Evolutionary conservation across 2,329 filamentous ascomycete species (phyloP).

Genomic region (Orbilia brochopaga): DNA sequence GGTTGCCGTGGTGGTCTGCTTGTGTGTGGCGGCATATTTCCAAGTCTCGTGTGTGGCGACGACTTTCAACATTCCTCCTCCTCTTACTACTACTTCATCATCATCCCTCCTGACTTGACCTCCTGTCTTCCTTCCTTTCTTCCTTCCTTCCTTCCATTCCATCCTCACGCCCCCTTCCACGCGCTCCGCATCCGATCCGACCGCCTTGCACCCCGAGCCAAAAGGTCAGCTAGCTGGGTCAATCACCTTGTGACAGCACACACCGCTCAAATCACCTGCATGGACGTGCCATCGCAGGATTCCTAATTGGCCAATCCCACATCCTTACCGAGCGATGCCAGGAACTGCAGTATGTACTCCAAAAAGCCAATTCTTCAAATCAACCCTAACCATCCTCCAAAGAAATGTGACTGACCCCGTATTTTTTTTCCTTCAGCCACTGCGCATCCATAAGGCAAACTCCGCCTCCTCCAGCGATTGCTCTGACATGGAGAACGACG

Average conservation of each 20-base stretch:
- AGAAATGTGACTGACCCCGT: constrained; percentile 56
- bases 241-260: background rate
- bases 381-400: background rate
- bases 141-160: background rate
- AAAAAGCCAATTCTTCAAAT: background rate
- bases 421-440: constrained; percentile 64
- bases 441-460: constrained; percentile 77
- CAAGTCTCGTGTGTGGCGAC: constrained; percentile 1
- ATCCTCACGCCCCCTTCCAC: background rate
- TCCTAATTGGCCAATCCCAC: background rate
- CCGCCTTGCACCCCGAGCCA: background rate
- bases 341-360: constrained; percentile 6
- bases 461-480: constrained; percentile 58
- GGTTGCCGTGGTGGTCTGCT: constrained; percentile 5
- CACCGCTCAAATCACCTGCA: background rate
- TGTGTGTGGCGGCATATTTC: background rate
- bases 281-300: background rate
- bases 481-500: constrained; percentile 65
- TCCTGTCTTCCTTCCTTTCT: background rate
- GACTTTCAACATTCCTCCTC: constrained; percentile 6
- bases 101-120: background rate
- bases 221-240: background rate
- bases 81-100: background rate
- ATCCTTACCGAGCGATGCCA: background rate
- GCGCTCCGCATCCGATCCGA: background rate